Evolutionary conservation across 2,329 filamentous ascomycete species (phyloP), one percentile per base, ranked within the genome.

Genomic region (Colletotrichum camelliae): DNA sequence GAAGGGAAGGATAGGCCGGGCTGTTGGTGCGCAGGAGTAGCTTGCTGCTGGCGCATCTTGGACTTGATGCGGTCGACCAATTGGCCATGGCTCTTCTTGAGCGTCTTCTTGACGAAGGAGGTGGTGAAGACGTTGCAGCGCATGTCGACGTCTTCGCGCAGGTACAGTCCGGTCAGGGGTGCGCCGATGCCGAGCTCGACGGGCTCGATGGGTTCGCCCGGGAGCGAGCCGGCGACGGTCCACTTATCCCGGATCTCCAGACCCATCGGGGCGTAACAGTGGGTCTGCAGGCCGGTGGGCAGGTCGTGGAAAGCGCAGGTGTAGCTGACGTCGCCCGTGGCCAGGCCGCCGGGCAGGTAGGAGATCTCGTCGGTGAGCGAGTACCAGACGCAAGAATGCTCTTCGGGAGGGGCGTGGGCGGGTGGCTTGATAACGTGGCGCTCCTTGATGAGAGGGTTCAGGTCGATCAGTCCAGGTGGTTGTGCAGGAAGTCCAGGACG

Each of bases 61-160:
- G 66, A 68, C 27, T 66, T 98, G 43, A 95, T 84, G n/a, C 89
- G 86, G 5, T 93, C 91, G 4, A 96, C 94, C 5, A 98, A 88
- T 4, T 90, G 87, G 12, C 88, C 89, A 80, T 97, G 95, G 0
- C 94, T 91, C 81, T 94, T 94, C 80, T 94, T 94, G 61, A 97
- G 89, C 16, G 94, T 97, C 85, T 92, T 94, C 87, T 94, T 96
- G 74, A 98, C 94, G 81, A 97, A 97, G 9, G 87, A 85, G 0
- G 92, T 89, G 86, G 97, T 90, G 77, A 97, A 87, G 74, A 95
- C 86, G 80, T 96, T 96, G 86, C 95, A 97, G 73, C 90, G 90
- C 88, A 98, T 92, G 77, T 95, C 93, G 65, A 97, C 93, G 78
- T 98, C 95, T 86, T 98, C 95, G n/a, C 94, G 89, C 57, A 98